Base-by-base conservation (phyloP, 163 green algal species). In the Scenedesmus sp. region DNA sequence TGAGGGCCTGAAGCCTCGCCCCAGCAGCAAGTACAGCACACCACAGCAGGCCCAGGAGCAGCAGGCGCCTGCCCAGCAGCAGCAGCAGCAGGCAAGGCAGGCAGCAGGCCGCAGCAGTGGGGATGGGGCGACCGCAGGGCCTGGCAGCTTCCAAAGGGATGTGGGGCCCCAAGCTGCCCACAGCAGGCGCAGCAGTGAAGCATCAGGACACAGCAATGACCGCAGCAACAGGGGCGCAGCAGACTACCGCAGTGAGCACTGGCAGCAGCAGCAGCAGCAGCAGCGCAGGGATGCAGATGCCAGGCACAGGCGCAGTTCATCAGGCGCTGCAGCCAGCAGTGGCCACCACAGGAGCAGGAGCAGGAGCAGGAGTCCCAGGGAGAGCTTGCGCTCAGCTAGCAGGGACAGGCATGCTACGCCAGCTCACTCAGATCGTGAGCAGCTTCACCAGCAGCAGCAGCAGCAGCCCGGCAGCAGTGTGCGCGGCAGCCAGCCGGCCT, bases 21-120 rank as follows among this genome's bases (percentile, higher is more conserved):
- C 20, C 13, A 90, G 86, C 86, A 90, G 86, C 67, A 83, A 84
- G 67, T 84, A 84, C 86, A 64, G 26, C 62, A 15, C 52, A 59
- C 52, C 62, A 64, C 56, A 60, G 83, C 46, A 60, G 7, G 67
- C 9, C 0, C 15, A 54, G 56, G 55, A 87, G 82, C 55, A 70
- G 82, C 3, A 87, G 57, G 23, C 67, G 6, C 7, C 46, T 46
- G 57, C 46, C n/a, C 2, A 77, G 84, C 84, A 88, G 57, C 26
- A 73, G 46, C 84, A 57, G 83, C 55, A 88, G 83, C 57, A 52
- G 56, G 60, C 0, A 3, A 57, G n/a, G 66, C 16, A 52, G 2
- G 52, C 60, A 82, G 60, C 15, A 82, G 62, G 81, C 52, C 26
- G 66, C 67, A 67, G 67, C 54, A 84, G 67, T 66, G 52, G 52